Percentiles rank a stretch among this genome's conserved stretches.
phyloP scores from a whole-genome alignment of 2,329 filamentous ascomycete species.

The Cercospora zeina region DNA sequence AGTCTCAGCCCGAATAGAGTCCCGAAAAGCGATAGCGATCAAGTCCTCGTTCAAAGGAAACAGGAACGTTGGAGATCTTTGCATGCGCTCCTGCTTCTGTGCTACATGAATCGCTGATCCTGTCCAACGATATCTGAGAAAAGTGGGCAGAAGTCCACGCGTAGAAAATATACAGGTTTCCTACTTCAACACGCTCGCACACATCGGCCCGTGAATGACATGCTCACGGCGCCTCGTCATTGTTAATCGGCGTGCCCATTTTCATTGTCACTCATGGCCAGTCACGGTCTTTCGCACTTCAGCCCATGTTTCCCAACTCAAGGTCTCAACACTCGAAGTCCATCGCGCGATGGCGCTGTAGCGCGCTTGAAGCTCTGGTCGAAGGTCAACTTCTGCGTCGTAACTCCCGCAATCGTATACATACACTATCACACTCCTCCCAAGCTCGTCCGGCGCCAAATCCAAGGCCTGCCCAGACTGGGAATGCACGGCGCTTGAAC shows the following conservation, averaged over 20 bases:
- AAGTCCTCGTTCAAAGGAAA: neutral
- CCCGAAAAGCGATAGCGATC: neutral
- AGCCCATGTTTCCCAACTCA: constrained; percentile 14
- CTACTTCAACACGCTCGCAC: neutral
- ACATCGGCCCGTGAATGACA: neutral
- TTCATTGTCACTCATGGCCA: neutral
- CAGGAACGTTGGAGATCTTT: neutral
- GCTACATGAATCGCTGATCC: neutral
- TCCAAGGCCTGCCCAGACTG: constrained; percentile 88
- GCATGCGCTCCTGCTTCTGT: neutral
- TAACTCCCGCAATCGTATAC: constrained; percentile 28
- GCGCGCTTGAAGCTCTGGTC: constrained; percentile 55
- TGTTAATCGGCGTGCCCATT: neutral
- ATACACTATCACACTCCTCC: constrained; percentile 88
- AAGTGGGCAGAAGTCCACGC: constrained; percentile 1
- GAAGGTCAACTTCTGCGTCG: neutral
- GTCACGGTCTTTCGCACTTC: neutral
- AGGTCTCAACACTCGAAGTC: constrained; percentile 51
- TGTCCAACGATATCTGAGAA: neutral
- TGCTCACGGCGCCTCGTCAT: neutral
- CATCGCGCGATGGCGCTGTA: constrained; percentile 50
- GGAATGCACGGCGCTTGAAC: constrained; percentile 98
- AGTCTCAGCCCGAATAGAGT: neutral
- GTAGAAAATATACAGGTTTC: constrained; percentile 4
- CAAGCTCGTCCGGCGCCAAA: constrained; percentile 96